Conservation (phyloP, 2,329 filamentous ascomycete genomes). For the Talaromyces funiculosus region DNA sequence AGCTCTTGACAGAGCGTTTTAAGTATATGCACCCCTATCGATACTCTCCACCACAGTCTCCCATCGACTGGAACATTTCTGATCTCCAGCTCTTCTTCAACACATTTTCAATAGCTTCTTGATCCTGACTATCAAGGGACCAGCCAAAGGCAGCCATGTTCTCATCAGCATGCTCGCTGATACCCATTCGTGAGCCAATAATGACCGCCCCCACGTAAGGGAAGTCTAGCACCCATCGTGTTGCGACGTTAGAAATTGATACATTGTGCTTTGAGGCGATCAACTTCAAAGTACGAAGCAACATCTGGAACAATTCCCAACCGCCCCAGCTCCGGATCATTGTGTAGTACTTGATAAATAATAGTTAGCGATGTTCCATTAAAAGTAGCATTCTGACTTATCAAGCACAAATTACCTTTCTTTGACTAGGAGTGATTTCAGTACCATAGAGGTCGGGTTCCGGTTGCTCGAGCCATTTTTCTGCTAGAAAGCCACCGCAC, state of each 20-base stretch:
- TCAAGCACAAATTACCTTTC: not conserved
- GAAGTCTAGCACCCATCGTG: conserved; percentile 12
- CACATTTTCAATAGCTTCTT: conserved; percentile 5
- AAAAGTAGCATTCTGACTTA: not conserved
- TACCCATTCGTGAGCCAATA: conserved; percentile 9
- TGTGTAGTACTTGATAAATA: not conserved
- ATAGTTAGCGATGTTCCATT: not conserved
- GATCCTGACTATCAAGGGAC: conserved; percentile 7
- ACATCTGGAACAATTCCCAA: conserved; percentile 6
- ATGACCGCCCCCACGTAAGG: conserved; percentile 10
- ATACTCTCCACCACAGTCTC: conserved; percentile 12
- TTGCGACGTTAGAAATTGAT: conserved; percentile 11
- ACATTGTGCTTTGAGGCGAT: conserved; percentile 7
- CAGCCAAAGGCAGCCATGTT: conserved; percentile 10
- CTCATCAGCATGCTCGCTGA: conserved; percentile 11
- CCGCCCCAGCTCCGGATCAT: conserved; percentile 12
- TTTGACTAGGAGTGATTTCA: conserved; percentile 12
- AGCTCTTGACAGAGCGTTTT: not conserved
- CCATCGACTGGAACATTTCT: conserved; percentile 9
- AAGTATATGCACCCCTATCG: not conserved
- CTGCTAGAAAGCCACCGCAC: conserved; percentile 12
- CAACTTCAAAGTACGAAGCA: not conserved
- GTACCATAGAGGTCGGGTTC: conserved; percentile 10
- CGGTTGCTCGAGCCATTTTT: conserved; percentile 4
- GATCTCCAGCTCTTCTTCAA: not conserved